Evolutionary conservation across 371 early-diverging fungal genomes (phyloP), one percentile per base, ranked within the genome.

Genomic region (Apophysomyces ossiformis): DNA sequence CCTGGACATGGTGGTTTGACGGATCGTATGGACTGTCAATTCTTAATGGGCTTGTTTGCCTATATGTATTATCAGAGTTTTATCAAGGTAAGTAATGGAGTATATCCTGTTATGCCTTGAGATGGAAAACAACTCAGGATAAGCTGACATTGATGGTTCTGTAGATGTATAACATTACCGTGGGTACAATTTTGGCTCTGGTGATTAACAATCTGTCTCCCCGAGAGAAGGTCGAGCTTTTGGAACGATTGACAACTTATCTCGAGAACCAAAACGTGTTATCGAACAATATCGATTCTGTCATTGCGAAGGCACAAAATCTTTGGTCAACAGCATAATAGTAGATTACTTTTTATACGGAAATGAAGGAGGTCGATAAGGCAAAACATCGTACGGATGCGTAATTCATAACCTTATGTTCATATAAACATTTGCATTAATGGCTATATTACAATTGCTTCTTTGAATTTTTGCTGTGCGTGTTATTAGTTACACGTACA

Each of bases 1-100:
- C 99, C 99, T 6, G 99, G 98, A 32, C 98, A 99, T 70, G 99
- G 99, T 64, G 99, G 99, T 13, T 82, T 99, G 61, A 96, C 99
- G 0, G 99, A 99, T 79, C 90, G 99, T 41, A 95, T 99, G 89
- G 99, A 98, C 68, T 94, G 96, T 75, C 99, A 99, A 84, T 94
- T 99, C 71, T 76, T 99, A 58, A 99, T 99, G 99, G 97, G 94
- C 0, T 75, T 95, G 26, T 99, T 99, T 81, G 90, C 96, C 35
- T 90, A 92, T 75, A 89, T 97, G 77, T 99, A 99, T 75, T 94
- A 91, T 69, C 87, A 89, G 64, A 90, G 91, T 61, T 98, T 98
- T 69, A 91, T 93, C 69, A 90, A 92, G 86, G 85, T 87, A 65
- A 60, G 56, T 62, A 41, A 26, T 26, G 32, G 32, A 26, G 1